Evolutionary conservation across 495 filamentous ascomycete genomes (phyloP).

Genomic region (Daldinia caldariorum): DNA sequence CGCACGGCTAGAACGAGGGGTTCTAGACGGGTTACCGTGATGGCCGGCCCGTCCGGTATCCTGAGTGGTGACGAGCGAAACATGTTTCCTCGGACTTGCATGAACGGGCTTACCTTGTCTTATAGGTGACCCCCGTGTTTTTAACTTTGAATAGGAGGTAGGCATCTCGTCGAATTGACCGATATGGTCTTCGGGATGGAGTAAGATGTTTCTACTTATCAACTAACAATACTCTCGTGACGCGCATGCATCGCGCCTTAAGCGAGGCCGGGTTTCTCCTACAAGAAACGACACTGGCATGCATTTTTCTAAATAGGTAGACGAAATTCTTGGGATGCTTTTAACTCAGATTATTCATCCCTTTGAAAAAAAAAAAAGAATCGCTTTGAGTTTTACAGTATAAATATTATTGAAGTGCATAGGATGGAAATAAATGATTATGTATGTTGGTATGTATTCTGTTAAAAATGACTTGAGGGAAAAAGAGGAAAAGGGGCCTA

Average conservation of each 20-base stretch:
- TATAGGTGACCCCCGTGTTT: slow-evolving; percentile 5
- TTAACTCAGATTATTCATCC: not conserved
- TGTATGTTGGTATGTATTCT: not conserved
- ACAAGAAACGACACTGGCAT: not conserved
- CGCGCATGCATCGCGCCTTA: not conserved
- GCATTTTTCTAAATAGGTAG: not conserved
- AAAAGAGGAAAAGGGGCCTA: too few relatives aligned
- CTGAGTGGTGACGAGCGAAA: slow-evolving; percentile 14
- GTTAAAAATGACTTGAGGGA: not conserved
- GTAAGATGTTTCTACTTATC: not conserved
- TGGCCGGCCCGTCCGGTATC: not conserved
- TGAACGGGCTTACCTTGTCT: slow-evolving; percentile 8
- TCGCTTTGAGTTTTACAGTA: not conserved
- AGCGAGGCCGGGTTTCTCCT: not conserved
- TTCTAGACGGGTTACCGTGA: slow-evolving; percentile 4
- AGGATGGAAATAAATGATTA: not conserved
- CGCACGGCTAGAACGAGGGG: slow-evolving; percentile 32
- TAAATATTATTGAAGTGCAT: not conserved
- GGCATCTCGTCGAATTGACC: slow-evolving; percentile 1
- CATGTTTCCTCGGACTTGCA: slow-evolving; percentile 20
- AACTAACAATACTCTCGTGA: too few relatives aligned
- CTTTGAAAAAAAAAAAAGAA: slow-evolving; percentile 1
- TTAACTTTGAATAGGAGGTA: not conserved
- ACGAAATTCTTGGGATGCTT: too few relatives aligned
- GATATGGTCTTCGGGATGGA: slow-evolving; percentile 8